A percentile compares a stretch with the other conserved stretches of the same genome.
Evolutionary conservation across 192 early-diverging fungal species (phyloP).

Genomic region (Oehlia diaphana): DNA sequence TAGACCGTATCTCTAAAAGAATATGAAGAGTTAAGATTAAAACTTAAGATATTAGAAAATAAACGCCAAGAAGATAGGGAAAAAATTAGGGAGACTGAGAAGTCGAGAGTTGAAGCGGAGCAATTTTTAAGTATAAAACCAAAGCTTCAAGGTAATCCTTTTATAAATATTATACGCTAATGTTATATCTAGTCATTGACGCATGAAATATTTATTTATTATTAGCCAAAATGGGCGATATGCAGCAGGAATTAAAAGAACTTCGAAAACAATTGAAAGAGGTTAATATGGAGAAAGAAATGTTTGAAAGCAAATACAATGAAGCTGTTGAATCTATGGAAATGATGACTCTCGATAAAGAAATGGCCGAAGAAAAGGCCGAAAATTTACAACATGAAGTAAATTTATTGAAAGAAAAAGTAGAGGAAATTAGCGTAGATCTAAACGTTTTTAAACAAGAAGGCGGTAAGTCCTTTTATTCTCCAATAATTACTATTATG

Average conservation of each 20-base stretch:
- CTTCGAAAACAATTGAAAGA: slow-evolving; percentile 60
- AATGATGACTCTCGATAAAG: slow-evolving; percentile 85
- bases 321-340: slow-evolving; percentile 81
- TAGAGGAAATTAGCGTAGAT: slow-evolving; percentile 74
- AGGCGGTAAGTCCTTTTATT: slow-evolving; percentile 37
- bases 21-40: slow-evolving; percentile 77
- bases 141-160: slow-evolving; percentile 59
- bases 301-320: slow-evolving; percentile 63
- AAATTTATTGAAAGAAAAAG: slow-evolving; percentile 69
- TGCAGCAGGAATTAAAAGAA: slow-evolving; percentile 74
- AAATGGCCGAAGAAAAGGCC: slow-evolving; percentile 86
- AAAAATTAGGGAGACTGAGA: slow-evolving; percentile 69
- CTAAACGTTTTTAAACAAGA: slow-evolving; percentile 68
- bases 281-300: slow-evolving; percentile 59
- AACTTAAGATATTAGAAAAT: slow-evolving; percentile 72
- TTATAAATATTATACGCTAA: background rate
- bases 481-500: background rate
- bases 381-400: slow-evolving; percentile 77
- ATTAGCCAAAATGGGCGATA: slow-evolving; percentile 62
- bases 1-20: slow-evolving; percentile 66
- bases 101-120: slow-evolving; percentile 70
- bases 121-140: slow-evolving; percentile 63
- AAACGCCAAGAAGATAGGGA: slow-evolving; percentile 84
- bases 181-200: background rate
- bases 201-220: background rate